Evolutionary conservation across 2,329 filamentous ascomycete genomes (phyloP), one percentile per base, ranked within the genome.

Genomic region (Graphilbum sp.): DNA sequence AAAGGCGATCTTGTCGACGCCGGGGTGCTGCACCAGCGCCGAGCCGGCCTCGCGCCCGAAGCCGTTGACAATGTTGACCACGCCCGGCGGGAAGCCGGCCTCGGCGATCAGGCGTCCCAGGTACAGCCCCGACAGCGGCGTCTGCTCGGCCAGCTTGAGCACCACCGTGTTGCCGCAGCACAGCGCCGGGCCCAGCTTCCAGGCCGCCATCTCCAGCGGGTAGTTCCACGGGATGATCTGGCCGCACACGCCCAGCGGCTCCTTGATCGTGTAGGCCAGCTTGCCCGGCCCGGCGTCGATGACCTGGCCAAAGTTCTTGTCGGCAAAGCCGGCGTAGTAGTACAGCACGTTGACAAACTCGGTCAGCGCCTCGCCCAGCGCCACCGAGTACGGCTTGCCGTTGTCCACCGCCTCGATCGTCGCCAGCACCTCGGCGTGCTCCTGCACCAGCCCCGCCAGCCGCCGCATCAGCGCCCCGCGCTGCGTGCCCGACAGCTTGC

Each of bases 201-300:
- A 81, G 5, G 74, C 75, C 15, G 79, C 78, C 72, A 87, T 86
- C 17, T 67, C 65, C 2, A 88, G 63, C 2, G 83, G 82, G 47
- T 79, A 84, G 54, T 88, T 88, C 79, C 81, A 88, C 9, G 81
- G 80, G 42, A 84, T 83, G 45, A 87, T 86, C 55, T 68, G 67
- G 12, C 70, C 81, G 47, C 80, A 82, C 0, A 90, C 82, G 30
- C 83, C 83, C 25, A 88, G 60, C 2, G 83, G 82, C 56, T 88
- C 75, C 43, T 76, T 72, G 39, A 84, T 60, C 0, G 79, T 86
- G 53, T 87, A 88, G 3, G 79, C 79, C 44, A 87, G 68, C 57
- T 86, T 87, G 34, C 63, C 58, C 1, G 71, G 67, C 2, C 70
- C 73, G 10, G 77, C 79, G 47, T 80, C 75, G 46, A 87, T 83